phyloP scores from a whole-genome alignment of 225 moss, liverwort and hornwort genomes.

The Polytrichum commune region DNA sequence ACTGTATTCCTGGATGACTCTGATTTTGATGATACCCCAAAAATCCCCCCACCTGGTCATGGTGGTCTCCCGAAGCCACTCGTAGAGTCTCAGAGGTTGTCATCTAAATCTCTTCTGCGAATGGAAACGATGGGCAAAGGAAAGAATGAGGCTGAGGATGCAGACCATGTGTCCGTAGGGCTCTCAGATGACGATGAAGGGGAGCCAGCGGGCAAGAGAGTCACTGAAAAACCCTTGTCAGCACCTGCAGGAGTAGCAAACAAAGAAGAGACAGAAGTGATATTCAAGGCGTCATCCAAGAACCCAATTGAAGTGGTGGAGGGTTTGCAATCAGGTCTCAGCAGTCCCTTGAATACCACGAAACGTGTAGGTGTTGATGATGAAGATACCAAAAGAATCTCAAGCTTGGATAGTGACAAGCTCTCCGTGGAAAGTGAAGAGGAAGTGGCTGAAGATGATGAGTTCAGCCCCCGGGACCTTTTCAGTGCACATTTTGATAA shows the following conservation, averaged over 20 bases:
- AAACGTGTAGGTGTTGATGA: slow-evolving; percentile 14
- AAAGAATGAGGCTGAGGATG: slow-evolving; percentile 29
- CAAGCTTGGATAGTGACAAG: slow-evolving; percentile 24
- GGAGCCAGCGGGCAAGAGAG: slow-evolving; percentile 14
- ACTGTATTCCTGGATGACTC: slow-evolving; percentile 74
- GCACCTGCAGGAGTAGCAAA: slow-evolving; percentile 12
- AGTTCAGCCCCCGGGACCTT: slow-evolving; percentile 40
- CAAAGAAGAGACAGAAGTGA: slow-evolving; percentile 26
- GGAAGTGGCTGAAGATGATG: slow-evolving; percentile 45
- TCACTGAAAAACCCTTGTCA: slow-evolving; percentile 19
- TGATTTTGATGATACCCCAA: slow-evolving; percentile 56
- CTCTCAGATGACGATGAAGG: slow-evolving; percentile 39
- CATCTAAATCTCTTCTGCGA: slow-evolving; percentile 8
- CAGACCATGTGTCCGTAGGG: slow-evolving; percentile 43
- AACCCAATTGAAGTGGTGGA: slow-evolving; percentile 22
- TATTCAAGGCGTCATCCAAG: slow-evolving; percentile 37
- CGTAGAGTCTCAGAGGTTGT: slow-evolving; percentile 5
- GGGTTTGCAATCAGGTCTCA: slow-evolving; percentile 16
- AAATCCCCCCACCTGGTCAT: slow-evolving; percentile 18
- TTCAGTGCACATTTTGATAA: slow-evolving; percentile 64
- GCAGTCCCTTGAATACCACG: slow-evolving; percentile 17
- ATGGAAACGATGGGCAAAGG: slow-evolving; percentile 2
- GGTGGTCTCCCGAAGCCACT: slow-evolving; percentile 15
- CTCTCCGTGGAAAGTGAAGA: slow-evolving; percentile 38
- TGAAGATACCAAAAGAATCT: slow-evolving; percentile 11